Evolutionary conservation across 2,329 filamentous ascomycete species (phyloP).

Genomic region (Penicillium sp.): DNA sequence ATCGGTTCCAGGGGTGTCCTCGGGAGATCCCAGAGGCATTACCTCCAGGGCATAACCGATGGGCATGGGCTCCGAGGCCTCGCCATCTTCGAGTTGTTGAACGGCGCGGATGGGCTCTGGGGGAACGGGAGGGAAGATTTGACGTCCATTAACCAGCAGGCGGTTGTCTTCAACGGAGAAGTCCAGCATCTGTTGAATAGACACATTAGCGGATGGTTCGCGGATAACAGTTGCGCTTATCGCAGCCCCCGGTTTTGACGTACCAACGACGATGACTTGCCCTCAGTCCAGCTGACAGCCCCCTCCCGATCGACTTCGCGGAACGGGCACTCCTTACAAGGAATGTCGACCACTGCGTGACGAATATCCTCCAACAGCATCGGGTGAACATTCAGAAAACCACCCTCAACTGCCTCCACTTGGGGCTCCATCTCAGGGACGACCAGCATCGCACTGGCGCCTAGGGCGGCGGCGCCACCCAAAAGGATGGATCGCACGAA

Average conservation of each 20-base stretch:
- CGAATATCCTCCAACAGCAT: constrained; percentile 30
- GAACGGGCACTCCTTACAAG: constrained; percentile 45
- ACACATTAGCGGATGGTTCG: constrained; percentile 1
- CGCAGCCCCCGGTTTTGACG: constrained; percentile 11
- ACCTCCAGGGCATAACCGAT: constrained; percentile 49
- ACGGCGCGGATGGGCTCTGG: constrained; percentile 35
- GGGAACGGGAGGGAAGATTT: constrained; percentile 42
- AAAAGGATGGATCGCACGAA: constrained; percentile 40
- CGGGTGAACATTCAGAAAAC: constrained; percentile 29
- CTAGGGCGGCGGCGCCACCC: constrained; percentile 37
- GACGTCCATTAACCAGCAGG: constrained; percentile 41
- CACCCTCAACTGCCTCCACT: constrained; percentile 25
- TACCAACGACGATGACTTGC: constrained; percentile 41
- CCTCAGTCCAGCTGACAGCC: constrained; percentile 37
- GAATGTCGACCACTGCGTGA: constrained; percentile 34
- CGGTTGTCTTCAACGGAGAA: constrained; percentile 39
- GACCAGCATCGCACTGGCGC: constrained; percentile 42
- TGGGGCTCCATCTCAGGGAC: constrained; percentile 37
- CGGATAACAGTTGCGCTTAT: neutral
- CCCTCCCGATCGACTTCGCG: constrained; percentile 33
- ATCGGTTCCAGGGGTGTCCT: constrained; percentile 36
- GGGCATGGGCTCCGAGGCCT: constrained; percentile 39
- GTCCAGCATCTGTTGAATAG: constrained; percentile 34
- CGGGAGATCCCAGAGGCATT: constrained; percentile 32
- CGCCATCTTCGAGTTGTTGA: constrained; percentile 41